Conservation (phyloP, 2,329 filamentous ascomycete genomes). For the Pleurostoma richardsiae region DNA sequence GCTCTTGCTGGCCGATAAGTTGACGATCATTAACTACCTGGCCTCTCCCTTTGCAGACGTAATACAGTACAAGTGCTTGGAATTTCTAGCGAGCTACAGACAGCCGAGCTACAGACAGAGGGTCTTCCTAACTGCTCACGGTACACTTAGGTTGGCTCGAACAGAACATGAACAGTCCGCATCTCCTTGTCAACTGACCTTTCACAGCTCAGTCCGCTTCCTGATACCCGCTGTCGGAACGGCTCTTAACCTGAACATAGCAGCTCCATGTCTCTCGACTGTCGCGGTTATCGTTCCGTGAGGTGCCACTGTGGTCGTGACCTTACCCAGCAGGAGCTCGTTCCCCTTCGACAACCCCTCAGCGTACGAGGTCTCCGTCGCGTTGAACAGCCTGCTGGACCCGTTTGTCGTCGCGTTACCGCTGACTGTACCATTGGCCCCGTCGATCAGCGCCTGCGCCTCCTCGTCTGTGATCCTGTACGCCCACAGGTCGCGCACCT, state of each 20-base stretch:
- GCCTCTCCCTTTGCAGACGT: too few relatives aligned
- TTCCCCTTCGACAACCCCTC: slow-evolving; percentile 35
- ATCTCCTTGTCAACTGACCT: background rate
- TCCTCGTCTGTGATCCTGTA: slow-evolving; percentile 43
- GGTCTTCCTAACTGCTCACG: too few relatives aligned
- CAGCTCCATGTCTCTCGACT: slow-evolving; percentile 42
- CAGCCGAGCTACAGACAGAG: too few relatives aligned
- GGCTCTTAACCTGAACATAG: slow-evolving; percentile 40
- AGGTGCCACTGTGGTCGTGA: slow-evolving; percentile 33
- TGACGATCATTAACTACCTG: too few relatives aligned
- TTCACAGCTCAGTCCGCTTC: slow-evolving; percentile 37
- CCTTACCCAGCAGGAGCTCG: slow-evolving; percentile 39
- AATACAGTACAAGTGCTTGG: too few relatives aligned
- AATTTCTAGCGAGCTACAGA: too few relatives aligned
- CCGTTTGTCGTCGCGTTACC: slow-evolving; percentile 11
- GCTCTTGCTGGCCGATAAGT: too few relatives aligned
- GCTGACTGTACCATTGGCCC: slow-evolving; percentile 23
- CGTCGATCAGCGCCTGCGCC: slow-evolving; percentile 36
- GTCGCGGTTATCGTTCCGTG: slow-evolving; percentile 34
- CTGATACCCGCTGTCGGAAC: slow-evolving; percentile 16
- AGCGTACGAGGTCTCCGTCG: slow-evolving; percentile 40
- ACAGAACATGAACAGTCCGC: too few relatives aligned
- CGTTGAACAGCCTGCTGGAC: slow-evolving; percentile 32
- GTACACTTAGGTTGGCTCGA: too few relatives aligned
- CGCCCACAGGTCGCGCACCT: slow-evolving; percentile 50